phyloP scores from a whole-genome alignment of 345 rosid species.

The Mercurialis annua region DNA sequence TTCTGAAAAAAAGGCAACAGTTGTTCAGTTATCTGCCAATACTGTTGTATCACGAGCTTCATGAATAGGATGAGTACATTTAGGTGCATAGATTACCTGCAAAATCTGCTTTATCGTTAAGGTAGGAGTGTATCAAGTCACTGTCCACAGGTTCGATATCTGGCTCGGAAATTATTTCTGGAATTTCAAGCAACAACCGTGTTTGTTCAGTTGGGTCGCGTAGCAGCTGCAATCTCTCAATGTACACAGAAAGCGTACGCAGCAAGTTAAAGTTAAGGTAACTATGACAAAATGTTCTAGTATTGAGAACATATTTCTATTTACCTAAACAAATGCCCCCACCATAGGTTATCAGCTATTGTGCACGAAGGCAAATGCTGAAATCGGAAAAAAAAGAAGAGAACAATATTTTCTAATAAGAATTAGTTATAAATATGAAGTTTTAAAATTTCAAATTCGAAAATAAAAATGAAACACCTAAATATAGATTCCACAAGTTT shows the following conservation, averaged over 20 bases:
- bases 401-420: too few relatives aligned
- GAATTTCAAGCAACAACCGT: constrained; percentile 40
- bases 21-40: neutral
- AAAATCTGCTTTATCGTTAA: constrained; percentile 6
- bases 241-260: constrained; percentile 31
- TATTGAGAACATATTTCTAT: neutral
- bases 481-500: too few relatives aligned
- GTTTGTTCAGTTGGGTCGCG: constrained; percentile 39
- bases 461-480: too few relatives aligned
- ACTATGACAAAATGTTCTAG: neutral
- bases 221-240: constrained; percentile 38
- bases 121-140: constrained; percentile 3
- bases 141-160: constrained; percentile 12
- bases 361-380: too few relatives aligned
- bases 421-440: too few relatives aligned
- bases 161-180: constrained; percentile 35
- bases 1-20: neutral
- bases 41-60: neutral
- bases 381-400: too few relatives aligned
- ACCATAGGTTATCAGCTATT: neutral
- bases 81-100: neutral
- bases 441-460: too few relatives aligned
- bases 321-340: neutral
- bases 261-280: constrained; percentile 22
- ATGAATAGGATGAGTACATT: neutral